Base-by-base conservation (phyloP, 306 rosid genomes). In the Geum urbanum region DNA sequence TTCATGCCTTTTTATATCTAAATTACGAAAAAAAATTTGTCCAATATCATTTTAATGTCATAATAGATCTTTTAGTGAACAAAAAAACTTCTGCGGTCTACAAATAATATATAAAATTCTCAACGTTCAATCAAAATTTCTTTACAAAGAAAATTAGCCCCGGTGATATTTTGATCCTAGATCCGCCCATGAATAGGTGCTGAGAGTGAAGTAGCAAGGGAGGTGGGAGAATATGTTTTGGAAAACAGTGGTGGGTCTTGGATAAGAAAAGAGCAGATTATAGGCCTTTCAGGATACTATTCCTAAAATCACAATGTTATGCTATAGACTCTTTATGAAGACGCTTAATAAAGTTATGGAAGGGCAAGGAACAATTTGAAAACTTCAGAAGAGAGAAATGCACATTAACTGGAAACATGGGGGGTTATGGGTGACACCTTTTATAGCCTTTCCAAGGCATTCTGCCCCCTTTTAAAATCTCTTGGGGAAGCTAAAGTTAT, bases 171-270 rank as follows among this genome's bases (percentile, higher is more conserved):
- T n/a, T n/a, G n/a, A n/a, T n/a, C n/a, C n/a, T n/a, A n/a, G n/a
- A n/a, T n/a, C n/a, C n/a, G n/a, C n/a, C n/a, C n/a, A n/a, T n/a
- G n/a, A 72, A 67, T 77, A 63, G 78, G 75, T 19, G 67, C 15
- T 73, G 59, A 44, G 22, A 48, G 54, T 50, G 70, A 76, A 67
- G 66, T 6, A 76, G 43, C 52, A 71, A 76, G 54, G 78, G 77
- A 82, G 65, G 77, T 65, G 83, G 79, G 70, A 32, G 88, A 84
- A 79, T 77, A 78, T 77, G 67, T 52, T 47, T 66, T 22, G 16
- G 43, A 32, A 53, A 66, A 67, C 41, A 67, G 57, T 71, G 48
- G 71, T 46, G 51, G 53, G 69, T 69, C 57, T 68, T 78, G 39
- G 39, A 48, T 65, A 64, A 35, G 37, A 47, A 74, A 78, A 69